A percentile compares a stretch with the other conserved stretches of the same genome.
These are phyloP conservation scores for Mortierella sp. DNA, from an alignment of 371 early-diverging fungal genomes.

Conservation along the genomic window DNA sequence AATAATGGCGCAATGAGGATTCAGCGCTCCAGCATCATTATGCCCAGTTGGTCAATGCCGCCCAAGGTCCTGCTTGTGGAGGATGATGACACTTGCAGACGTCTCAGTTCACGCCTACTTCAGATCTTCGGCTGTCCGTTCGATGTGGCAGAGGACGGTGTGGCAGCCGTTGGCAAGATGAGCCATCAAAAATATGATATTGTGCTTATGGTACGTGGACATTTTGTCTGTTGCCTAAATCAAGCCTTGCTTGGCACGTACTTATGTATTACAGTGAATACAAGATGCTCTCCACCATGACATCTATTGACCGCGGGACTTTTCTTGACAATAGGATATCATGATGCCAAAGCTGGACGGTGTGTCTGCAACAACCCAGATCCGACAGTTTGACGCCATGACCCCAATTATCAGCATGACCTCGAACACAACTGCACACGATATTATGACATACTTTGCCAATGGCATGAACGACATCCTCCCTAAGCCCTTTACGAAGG, in stretches of 20 bases:
- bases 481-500: conserved; percentile 80
- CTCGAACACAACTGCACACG: conserved; percentile 73
- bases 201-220: conserved; percentile 75
- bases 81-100: conserved; percentile 79
- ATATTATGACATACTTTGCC: conserved; percentile 75
- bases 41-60: conserved; percentile 71
- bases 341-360: conserved; percentile 85
- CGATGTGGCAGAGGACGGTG: conserved; percentile 80
- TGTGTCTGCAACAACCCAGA: conserved; percentile 75
- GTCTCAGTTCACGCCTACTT: conserved; percentile 70
- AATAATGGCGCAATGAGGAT: conserved; percentile 12
- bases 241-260: too few relatives aligned
- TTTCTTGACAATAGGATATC: conserved; percentile 68
- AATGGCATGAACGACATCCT: conserved; percentile 88
- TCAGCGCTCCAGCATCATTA: conserved; percentile 45
- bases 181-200: conserved; percentile 77
- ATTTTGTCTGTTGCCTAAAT: too few relatives aligned
- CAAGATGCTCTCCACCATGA: too few relatives aligned
- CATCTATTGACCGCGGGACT: too few relatives aligned
- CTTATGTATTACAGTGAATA: too few relatives aligned
- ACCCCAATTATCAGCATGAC: conserved; percentile 89
- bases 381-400: conserved; percentile 77
- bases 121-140: conserved; percentile 77
- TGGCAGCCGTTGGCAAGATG: conserved; percentile 76
- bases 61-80: conserved; percentile 82